phyloP scores from a whole-genome alignment of 2,329 filamentous ascomycete genomes.

The Talaromyces funiculosus region DNA sequence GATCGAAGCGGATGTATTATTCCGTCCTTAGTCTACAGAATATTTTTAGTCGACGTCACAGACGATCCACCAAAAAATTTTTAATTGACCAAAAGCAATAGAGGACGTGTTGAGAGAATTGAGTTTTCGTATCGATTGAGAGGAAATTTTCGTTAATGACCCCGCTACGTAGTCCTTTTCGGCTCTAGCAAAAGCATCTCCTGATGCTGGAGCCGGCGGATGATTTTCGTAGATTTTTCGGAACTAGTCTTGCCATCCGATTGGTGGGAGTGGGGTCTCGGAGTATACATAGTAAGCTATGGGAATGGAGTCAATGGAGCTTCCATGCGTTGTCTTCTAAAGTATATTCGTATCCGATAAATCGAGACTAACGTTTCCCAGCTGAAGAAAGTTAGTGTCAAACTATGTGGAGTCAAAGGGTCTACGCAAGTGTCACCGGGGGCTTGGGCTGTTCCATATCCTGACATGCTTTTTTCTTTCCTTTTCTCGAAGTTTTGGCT shows the following conservation, averaged over 20 bases:
- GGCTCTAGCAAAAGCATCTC: not conserved
- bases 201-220: not conserved
- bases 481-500: not conserved
- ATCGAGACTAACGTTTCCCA: not conserved
- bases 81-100: too few relatives aligned
- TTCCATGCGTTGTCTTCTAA: not conserved
- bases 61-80: too few relatives aligned
- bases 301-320: not conserved
- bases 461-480: not conserved
- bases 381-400: not conserved
- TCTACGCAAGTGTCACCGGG: not conserved
- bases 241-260: not conserved
- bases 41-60: too few relatives aligned
- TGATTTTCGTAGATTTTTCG: not conserved
- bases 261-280: not conserved
- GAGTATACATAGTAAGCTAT: not conserved
- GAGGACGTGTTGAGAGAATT: too few relatives aligned
- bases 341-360: not conserved
- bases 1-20: too few relatives aligned
- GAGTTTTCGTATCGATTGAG: too few relatives aligned
- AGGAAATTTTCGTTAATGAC: not conserved
- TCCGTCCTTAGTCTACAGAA: too few relatives aligned
- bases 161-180: not conserved
- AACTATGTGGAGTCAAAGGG: not conserved
- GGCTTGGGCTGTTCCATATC: not conserved